Conservation (phyloP, 2,329 filamentous ascomycete genomes). For the Fusarium piperis region DNA sequence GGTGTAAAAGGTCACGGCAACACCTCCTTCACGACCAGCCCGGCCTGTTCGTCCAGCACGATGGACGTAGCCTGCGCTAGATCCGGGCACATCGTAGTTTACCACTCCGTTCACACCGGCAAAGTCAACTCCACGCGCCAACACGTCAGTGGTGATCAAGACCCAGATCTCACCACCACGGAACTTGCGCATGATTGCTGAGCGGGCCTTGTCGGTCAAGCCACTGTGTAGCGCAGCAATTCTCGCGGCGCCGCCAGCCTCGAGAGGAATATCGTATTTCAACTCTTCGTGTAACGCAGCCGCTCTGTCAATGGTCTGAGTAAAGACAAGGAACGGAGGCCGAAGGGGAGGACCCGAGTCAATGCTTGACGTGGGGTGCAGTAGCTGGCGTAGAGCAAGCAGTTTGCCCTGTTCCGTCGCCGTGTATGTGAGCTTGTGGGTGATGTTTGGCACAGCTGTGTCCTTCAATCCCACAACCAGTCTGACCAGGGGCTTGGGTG, state of each 20-base stretch:
- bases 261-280: conserved; percentile 90
- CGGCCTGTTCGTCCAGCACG: conserved; percentile 91
- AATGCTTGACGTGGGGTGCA: conserved; percentile 74
- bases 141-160: conserved; percentile 92
- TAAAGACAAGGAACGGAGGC: conserved; percentile 94
- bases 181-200: conserved; percentile 88
- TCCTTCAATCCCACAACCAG: conserved; percentile 97
- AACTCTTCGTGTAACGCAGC: conserved; percentile 88
- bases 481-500: conserved; percentile 71
- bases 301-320: conserved; percentile 93
- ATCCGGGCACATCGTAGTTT: conserved; percentile 97
- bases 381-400: conserved; percentile 86
- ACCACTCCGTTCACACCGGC: conserved; percentile 94
- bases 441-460: conserved; percentile 90
- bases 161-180: conserved; percentile 95
- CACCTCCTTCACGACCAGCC: conserved; percentile 85
- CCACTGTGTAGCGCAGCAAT: conserved; percentile 92
- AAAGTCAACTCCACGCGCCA: conserved; percentile 94
- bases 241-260: conserved; percentile 84
- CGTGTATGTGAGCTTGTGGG: conserved; percentile 88
- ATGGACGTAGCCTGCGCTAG: conserved; percentile 89
- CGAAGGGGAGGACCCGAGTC: conserved; percentile 71
- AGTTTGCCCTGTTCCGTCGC: conserved; percentile 95
- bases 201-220: conserved; percentile 78
- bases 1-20: conserved; percentile 94